These are phyloP conservation scores for Penicillium vulpinum DNA, from an alignment of 2,329 filamentous ascomycete genomes.

Conservation along the genomic window DNA sequence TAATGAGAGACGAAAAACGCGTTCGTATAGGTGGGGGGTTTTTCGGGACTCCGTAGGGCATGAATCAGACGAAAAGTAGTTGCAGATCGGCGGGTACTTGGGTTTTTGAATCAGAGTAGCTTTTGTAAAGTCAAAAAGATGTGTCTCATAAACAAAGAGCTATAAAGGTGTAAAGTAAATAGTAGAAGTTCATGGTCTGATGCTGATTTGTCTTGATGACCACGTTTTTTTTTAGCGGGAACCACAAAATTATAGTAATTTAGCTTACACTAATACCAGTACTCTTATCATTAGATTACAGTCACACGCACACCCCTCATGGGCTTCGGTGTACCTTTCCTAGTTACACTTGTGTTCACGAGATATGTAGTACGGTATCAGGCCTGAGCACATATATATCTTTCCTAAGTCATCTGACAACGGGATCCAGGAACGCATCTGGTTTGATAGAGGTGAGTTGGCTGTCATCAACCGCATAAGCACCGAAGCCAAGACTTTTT, in stretches of 20 bases:
- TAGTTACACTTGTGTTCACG: conserved; percentile 4
- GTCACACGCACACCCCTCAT: conserved; percentile 3
- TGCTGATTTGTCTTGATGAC: conserved; percentile 2
- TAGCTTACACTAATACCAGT: background rate
- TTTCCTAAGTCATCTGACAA: conserved; percentile 16
- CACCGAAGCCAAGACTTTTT: background rate
- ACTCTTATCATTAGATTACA: background rate
- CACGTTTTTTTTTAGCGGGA: background rate
- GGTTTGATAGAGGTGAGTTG: conserved; percentile 15
- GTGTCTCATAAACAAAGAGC: background rate
- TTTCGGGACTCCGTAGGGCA: background rate
- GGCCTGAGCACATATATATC: conserved; percentile 21
- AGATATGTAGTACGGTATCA: background rate
- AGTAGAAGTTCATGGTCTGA: conserved; percentile 1
- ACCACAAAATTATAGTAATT: too few relatives aligned
- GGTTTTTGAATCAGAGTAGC: background rate
- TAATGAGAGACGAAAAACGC: background rate
- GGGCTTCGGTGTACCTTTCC: background rate
- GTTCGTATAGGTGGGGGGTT: conserved; percentile 3
- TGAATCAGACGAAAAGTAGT: background rate
- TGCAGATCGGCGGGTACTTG: conserved; percentile 7
- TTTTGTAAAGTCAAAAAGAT: background rate
- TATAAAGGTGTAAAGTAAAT: too few relatives aligned
- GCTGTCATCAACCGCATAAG: conserved; percentile 3
- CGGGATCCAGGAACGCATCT: conserved; percentile 31